Conservation (phyloP, 257 asterid genomes). For the Nicotiana knightiana region DNA sequence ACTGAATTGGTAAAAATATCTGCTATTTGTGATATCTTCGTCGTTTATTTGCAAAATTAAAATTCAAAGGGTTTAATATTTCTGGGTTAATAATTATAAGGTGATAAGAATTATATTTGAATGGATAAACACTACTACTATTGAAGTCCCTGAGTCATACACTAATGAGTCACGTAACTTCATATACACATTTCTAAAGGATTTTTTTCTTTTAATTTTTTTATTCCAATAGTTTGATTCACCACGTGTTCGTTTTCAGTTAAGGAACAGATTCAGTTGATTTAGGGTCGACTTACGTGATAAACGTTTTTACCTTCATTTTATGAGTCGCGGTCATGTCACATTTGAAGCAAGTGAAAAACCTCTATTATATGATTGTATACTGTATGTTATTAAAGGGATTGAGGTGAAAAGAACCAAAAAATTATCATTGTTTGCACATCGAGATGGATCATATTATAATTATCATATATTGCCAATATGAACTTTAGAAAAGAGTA, state of each 20-base stretch:
- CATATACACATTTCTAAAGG: neutral
- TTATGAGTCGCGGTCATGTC: neutral
- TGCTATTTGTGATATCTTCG: too few species aligned
- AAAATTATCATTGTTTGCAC: neutral
- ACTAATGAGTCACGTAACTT: neutral
- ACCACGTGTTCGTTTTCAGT: neutral
- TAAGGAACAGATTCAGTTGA: neutral
- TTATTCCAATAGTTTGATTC: neutral
- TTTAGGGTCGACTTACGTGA: neutral
- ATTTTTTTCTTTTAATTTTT: neutral
- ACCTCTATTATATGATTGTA: neutral
- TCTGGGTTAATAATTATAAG: neutral
- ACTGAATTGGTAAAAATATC: neutral
- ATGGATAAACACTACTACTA: neutral
- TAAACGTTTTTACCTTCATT: neutral
- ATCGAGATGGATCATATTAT: neutral
- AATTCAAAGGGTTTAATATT: too few species aligned
- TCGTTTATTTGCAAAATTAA: too few species aligned
- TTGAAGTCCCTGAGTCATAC: neutral
- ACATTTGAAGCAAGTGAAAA: neutral
- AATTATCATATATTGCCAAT: neutral
- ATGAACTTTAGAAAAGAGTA: neutral
- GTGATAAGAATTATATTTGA: neutral
- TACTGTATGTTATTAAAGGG: neutral
- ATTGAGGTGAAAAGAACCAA: neutral